Conservation (phyloP, 345 rosid species). For the Camelina sativa region DNA sequence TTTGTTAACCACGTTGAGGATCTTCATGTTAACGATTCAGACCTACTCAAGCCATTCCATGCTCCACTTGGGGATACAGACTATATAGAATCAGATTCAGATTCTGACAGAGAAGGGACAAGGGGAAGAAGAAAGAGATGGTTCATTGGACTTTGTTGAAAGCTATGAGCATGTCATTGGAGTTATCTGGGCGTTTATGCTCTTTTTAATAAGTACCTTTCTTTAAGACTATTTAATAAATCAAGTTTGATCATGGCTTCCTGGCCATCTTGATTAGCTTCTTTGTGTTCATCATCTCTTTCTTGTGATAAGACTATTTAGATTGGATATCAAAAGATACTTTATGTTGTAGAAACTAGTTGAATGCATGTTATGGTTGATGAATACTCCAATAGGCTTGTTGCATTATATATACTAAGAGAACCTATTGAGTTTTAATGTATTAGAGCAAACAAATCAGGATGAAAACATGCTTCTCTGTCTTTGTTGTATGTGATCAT, state of each 20-base stretch:
- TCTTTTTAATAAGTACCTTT: too few species aligned
- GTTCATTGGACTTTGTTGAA: background rate
- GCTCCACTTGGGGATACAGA: background rate
- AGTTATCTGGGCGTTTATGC: background rate
- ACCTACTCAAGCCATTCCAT: background rate
- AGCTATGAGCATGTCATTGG: background rate
- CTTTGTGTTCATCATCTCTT: background rate
- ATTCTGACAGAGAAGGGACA: background rate
- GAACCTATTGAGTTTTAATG: background rate
- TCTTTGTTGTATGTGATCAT: conserved; percentile 6
- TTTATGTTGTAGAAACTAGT: background rate
- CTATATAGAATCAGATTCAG: background rate
- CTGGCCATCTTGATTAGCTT: background rate
- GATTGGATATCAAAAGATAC: background rate
- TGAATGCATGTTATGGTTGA: background rate
- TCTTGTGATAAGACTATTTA: background rate
- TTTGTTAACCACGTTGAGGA: background rate
- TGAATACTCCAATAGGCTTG: background rate
- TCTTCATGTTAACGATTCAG: background rate
- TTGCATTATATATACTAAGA: background rate
- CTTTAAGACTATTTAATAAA: too few species aligned
- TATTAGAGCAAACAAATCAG: background rate
- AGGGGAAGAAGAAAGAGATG: background rate
- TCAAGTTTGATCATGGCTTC: too few species aligned
- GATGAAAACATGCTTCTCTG: conserved; percentile 10